A percentile compares a stretch with the other conserved stretches of the same genome.
Evolutionary conservation across 78 protist species (phyloP).

Genomic region (Dictyostelium intermedium): DNA sequence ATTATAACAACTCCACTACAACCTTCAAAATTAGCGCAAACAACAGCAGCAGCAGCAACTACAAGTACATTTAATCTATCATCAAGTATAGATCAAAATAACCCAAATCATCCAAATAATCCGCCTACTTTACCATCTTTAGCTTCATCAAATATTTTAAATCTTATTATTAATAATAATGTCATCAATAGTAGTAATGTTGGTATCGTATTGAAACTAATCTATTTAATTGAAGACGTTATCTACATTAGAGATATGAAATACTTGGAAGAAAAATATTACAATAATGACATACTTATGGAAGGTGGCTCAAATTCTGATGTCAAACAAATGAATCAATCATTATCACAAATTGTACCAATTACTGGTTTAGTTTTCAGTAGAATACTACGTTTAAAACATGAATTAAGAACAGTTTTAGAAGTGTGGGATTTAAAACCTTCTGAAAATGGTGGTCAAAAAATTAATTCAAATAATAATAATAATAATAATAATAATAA

Average conservation of each 20-base stretch:
- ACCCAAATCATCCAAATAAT: slow-evolving; percentile 4
- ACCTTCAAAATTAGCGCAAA: background rate
- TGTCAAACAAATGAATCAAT: background rate
- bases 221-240: slow-evolving; percentile 21
- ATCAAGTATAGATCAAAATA: background rate
- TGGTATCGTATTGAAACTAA: background rate
- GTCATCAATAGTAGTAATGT: background rate
- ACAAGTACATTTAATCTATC: background rate
- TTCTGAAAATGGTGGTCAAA: background rate
- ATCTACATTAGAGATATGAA: slow-evolving; percentile 65
- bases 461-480: background rate
- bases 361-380: slow-evolving; percentile 61
- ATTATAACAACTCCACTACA: background rate
- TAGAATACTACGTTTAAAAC: slow-evolving; percentile 49
- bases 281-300: slow-evolving; percentile 19
- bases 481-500: background rate
- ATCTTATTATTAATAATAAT: background rate
- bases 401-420: slow-evolving; percentile 52
- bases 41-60: no score
- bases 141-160: background rate
- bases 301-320: background rate
- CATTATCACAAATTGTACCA: slow-evolving; percentile 46
- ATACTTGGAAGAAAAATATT: slow-evolving; percentile 24
- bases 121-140: background rate
- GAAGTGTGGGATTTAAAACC: slow-evolving; percentile 41